Conservation (phyloP, 306 rosid genomes). For the Inga laurina region DNA sequence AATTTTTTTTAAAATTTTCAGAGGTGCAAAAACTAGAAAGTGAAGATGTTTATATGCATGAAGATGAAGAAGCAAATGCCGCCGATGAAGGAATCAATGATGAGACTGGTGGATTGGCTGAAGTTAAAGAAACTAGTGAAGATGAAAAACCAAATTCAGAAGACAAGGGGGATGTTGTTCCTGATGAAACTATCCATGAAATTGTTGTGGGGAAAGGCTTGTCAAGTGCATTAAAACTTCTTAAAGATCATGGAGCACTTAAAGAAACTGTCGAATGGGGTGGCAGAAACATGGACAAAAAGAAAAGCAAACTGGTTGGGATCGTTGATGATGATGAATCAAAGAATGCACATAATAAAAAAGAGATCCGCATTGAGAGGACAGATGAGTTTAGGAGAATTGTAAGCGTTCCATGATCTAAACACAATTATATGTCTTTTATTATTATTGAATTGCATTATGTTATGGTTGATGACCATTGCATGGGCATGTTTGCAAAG, state of each 20-base stretch:
- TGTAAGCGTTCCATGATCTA: conserved; percentile 54
- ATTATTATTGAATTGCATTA: background rate
- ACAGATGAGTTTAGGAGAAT: conserved; percentile 90
- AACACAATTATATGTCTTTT: background rate
- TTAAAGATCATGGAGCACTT: conserved; percentile 87
- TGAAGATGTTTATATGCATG: no score
- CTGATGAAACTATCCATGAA: conserved; percentile 89
- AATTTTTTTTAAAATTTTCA: no score
- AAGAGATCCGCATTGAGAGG: conserved; percentile 90
- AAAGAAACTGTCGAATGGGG: conserved; percentile 95
- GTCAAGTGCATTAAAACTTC: conserved; percentile 78
- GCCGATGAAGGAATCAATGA: no score
- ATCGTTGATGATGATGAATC: conserved; percentile 61
- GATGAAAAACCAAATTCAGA: no score
- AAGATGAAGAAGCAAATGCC: no score
- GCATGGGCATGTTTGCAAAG: background rate
- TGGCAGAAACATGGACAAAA: conserved; percentile 99
- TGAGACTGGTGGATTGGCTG: no score
- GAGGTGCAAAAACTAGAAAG: no score
- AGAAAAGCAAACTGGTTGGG: conserved; percentile 91
- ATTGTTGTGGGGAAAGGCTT: conserved; percentile 86
- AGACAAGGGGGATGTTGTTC: conserved; percentile 60
- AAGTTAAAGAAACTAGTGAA: no score
- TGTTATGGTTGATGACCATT: background rate
- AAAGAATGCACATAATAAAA: conserved; percentile 62